phyloP scores from a whole-genome alignment of 306 rosid genomes.

The Vicia faba region DNA sequence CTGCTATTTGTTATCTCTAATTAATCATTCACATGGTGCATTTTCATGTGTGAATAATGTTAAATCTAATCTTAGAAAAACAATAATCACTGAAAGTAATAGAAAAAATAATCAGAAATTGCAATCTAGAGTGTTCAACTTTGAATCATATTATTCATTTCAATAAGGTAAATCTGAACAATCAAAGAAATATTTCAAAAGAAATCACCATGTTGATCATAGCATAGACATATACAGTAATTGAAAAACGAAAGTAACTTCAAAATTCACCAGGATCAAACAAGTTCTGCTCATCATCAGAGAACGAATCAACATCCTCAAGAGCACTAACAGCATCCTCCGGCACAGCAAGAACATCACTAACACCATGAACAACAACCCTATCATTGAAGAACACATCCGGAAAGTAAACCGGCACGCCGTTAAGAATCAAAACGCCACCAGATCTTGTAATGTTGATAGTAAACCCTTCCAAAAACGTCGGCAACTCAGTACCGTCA shows the following conservation, averaged over 20 bases:
- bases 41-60: too few relatives aligned
- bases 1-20: neutral
- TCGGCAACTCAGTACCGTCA: constrained; percentile 50
- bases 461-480: constrained; percentile 58
- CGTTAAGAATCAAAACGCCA: constrained; percentile 59
- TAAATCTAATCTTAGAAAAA: neutral
- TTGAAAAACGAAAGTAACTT: constrained; percentile 8
- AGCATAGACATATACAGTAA: neutral
- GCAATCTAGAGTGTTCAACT: neutral
- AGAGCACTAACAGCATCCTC: constrained; percentile 15
- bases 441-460: constrained; percentile 53
- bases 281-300: constrained; percentile 23
- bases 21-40: neutral
- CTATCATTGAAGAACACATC: constrained; percentile 51
- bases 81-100: neutral
- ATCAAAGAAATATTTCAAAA: neutral
- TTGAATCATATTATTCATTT: constrained; percentile 22
- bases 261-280: constrained; percentile 52
- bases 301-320: constrained; percentile 22
- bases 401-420: constrained; percentile 55
- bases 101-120: constrained; percentile 5
- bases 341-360: constrained; percentile 40
- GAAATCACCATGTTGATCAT: neutral
- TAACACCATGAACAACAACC: constrained; percentile 74
- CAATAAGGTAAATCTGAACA: constrained; percentile 6